A percentile compares a stretch with the other conserved stretches of the same genome.
These are phyloP conservation scores for Zhuliangozyma parablackwelliae DNA, from an alignment of 1,139 yeast species.

Conservation along the genomic window DNA sequence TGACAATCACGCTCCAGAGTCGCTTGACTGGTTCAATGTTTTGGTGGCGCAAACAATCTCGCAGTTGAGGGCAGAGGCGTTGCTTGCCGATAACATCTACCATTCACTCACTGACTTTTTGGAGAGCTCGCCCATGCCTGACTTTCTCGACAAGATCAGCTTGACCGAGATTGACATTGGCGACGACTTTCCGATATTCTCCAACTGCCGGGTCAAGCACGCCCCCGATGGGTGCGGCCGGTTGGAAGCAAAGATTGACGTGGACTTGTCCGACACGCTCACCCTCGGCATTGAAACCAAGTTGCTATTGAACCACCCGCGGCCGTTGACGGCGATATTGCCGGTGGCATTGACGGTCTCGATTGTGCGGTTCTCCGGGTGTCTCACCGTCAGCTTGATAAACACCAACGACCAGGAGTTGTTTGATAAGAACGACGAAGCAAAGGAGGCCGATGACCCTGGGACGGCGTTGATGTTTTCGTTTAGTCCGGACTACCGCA, in stretches of 20 bases:
- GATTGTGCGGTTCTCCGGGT: slow-evolving; percentile 88
- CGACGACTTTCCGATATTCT: slow-evolving; percentile 90
- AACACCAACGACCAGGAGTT: slow-evolving; percentile 44
- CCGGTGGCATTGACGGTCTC: slow-evolving; percentile 85
- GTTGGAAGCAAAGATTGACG: slow-evolving; percentile 88
- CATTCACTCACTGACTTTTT: slow-evolving; percentile 63
- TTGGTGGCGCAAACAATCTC: slow-evolving; percentile 86
- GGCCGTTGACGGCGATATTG: slow-evolving; percentile 75
- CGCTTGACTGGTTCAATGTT: slow-evolving; percentile 95
- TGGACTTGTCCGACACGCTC: slow-evolving; percentile 83
- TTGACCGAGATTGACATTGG: slow-evolving; percentile 92
- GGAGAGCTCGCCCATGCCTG: slow-evolving; percentile 58
- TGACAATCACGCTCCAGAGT: slow-evolving; percentile 79
- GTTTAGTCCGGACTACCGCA: slow-evolving; percentile 82
- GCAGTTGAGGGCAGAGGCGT: slow-evolving; percentile 82
- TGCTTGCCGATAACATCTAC: slow-evolving; percentile 76
- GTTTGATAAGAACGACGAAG: slow-evolving; percentile 7
- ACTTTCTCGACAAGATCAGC: slow-evolving; percentile 70
- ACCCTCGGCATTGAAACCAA: slow-evolving; percentile 88
- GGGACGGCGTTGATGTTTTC: slow-evolving; percentile 81
- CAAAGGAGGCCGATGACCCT: slow-evolving; percentile 13
- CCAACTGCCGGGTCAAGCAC: slow-evolving; percentile 81
- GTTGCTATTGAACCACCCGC: slow-evolving; percentile 77
- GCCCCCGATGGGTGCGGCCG: slow-evolving; percentile 47
- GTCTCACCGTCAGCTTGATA: slow-evolving; percentile 74